Conservation (phyloP, 345 rosid species). For the Salix brachista region DNA sequence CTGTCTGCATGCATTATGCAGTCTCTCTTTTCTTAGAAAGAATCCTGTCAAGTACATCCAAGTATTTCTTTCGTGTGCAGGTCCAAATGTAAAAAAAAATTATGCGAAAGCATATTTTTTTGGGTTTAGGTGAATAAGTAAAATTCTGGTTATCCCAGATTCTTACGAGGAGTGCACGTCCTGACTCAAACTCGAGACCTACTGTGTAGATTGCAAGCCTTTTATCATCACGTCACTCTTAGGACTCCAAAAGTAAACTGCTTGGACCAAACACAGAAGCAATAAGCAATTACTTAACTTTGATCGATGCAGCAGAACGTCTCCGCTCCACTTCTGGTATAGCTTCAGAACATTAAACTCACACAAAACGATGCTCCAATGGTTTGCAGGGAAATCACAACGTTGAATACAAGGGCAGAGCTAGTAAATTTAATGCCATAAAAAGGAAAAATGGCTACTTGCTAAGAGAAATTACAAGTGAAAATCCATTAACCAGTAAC, state of each 20-base stretch:
- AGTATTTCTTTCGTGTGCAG: neutral
- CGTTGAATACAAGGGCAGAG: neutral
- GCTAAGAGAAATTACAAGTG: neutral
- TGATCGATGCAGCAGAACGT: neutral
- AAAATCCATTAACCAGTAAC: neutral
- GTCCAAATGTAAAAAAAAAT: no score
- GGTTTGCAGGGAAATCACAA: neutral
- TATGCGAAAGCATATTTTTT: no score
- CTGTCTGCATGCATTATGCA: no score
- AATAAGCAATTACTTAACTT: neutral
- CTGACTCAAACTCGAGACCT: no score
- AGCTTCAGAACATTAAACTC: neutral
- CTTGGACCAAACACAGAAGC: neutral
- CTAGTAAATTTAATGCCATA: neutral
- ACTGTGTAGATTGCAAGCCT: rapidly evolving
- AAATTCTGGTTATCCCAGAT: no score
- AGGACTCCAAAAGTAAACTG: no score
- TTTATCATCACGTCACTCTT: no score
- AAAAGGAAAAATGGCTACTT: neutral
- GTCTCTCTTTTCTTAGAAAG: no score
- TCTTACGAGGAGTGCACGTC: rapidly evolving
- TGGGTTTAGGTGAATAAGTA: no score
- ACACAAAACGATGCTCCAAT: neutral
- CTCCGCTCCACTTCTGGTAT: neutral
- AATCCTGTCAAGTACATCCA: no score